Conservation (phyloP, 2,329 filamentous ascomycete species). For the Gyromitra esculenta region DNA sequence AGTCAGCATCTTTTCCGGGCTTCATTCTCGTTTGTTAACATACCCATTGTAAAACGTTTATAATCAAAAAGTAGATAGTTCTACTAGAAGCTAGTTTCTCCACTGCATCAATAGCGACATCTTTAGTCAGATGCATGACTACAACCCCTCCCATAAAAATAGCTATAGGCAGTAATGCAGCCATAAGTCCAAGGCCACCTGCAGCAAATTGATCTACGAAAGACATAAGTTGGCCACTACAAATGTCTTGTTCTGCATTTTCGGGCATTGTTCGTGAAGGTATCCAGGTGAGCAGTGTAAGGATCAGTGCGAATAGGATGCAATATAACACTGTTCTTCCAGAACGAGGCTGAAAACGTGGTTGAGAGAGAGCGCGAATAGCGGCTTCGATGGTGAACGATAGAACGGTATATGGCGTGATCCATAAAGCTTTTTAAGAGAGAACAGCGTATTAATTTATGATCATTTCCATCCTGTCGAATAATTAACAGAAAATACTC, state of each 20-base stretch:
- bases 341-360: constrained; percentile 46
- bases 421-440: constrained; percentile 44
- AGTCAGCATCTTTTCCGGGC: not conserved
- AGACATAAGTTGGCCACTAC: constrained; percentile 49
- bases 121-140: constrained; percentile 37
- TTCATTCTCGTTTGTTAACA: constrained; percentile 1
- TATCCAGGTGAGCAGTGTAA: constrained; percentile 49
- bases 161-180: constrained; percentile 41
- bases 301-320: constrained; percentile 29
- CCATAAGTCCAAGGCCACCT: constrained; percentile 47
- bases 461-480: constrained; percentile 3
- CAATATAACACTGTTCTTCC: constrained; percentile 32
- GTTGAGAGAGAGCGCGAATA: constrained; percentile 45
- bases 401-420: constrained; percentile 50
- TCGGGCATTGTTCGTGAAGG: constrained; percentile 43
- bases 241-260: constrained; percentile 36
- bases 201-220: constrained; percentile 51
- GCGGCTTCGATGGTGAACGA: constrained; percentile 48
- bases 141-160: constrained; percentile 43
- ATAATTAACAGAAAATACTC: constrained; percentile 14
- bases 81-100: constrained; percentile 46
- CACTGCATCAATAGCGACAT: constrained; percentile 22
- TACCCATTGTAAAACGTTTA: constrained; percentile 53
- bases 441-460: constrained; percentile 16
- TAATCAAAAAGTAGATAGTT: constrained; percentile 46